phyloP scores from a whole-genome alignment of 345 rosid genomes.

The Odontarrhena argentea region DNA sequence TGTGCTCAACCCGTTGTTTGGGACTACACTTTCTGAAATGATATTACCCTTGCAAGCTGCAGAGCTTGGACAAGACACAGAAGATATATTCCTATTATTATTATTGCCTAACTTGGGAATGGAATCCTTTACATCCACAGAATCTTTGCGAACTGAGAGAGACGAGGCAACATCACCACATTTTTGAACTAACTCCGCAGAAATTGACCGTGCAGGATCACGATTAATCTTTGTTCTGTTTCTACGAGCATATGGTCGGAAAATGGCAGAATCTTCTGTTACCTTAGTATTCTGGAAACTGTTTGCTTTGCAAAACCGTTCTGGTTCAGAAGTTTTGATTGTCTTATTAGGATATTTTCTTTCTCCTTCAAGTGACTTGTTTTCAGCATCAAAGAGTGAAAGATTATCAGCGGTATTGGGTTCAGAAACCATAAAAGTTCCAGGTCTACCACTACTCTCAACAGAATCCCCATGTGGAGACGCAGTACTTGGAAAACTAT shows the following conservation, averaged over 20 bases:
- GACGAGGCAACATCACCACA: slow-evolving; percentile 67
- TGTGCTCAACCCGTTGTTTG: slow-evolving; percentile 47
- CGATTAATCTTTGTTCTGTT: slow-evolving; percentile 82
- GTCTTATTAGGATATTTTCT: slow-evolving; percentile 55
- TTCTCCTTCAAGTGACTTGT: slow-evolving; percentile 62
- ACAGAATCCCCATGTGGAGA: slow-evolving; percentile 90
- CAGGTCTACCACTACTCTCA: slow-evolving; percentile 93
- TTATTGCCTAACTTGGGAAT: slow-evolving; percentile 52
- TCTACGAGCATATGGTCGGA: slow-evolving; percentile 94
- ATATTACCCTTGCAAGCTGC: slow-evolving; percentile 60
- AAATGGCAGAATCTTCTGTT: slow-evolving; percentile 90
- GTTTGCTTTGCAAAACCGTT: slow-evolving; percentile 61
- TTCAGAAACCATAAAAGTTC: slow-evolving; percentile 62
- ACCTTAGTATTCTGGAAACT: slow-evolving; percentile 66
- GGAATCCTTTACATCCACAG: slow-evolving; percentile 58
- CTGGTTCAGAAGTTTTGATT: slow-evolving; percentile 56
- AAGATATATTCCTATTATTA: slow-evolving; percentile 51
- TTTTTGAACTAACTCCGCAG: slow-evolving; percentile 66
- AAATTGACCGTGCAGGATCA: slow-evolving; percentile 75
- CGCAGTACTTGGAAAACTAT: slow-evolving; percentile 77
- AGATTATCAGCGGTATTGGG: slow-evolving; percentile 89
- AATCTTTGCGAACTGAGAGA: slow-evolving; percentile 49
- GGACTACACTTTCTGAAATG: slow-evolving; percentile 43
- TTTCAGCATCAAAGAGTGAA: slow-evolving; percentile 74
- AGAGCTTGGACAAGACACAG: slow-evolving; percentile 46